phyloP scores from a whole-genome alignment of 805 yeast species.

The Cyberlindnera lachancei region DNA sequence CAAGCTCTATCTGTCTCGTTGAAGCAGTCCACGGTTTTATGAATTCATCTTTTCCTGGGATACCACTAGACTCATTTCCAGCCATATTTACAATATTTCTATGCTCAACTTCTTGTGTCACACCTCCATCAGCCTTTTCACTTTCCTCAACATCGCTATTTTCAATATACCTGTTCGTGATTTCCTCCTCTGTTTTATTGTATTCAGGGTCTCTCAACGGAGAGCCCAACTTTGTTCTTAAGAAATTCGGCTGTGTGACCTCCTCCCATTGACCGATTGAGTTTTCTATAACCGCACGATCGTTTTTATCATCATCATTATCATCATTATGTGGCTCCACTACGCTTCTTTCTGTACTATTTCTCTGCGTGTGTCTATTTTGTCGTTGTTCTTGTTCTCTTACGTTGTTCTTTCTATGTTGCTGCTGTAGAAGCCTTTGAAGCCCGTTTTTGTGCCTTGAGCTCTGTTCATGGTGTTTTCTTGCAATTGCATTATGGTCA shows the following conservation, averaged over 20 bases:
- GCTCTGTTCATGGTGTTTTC: constrained; percentile 28
- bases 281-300: neutral
- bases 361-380: neutral
- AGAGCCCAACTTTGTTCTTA: constrained; percentile 1
- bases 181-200: neutral
- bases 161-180: neutral
- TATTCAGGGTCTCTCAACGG: constrained; percentile 3
- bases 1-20: constrained; percentile 8
- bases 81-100: too few relatives aligned
- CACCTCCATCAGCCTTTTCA: neutral
- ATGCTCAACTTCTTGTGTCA: neutral
- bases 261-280: constrained; percentile 11
- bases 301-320: too few relatives aligned
- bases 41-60: too few relatives aligned
- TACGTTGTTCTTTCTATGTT: constrained; percentile 22
- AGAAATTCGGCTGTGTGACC: neutral
- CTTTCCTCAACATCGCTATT: neutral
- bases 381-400: neutral
- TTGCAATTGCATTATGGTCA: constrained; percentile 27
- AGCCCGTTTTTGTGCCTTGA: constrained; percentile 24
- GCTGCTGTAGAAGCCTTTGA: constrained; percentile 16
- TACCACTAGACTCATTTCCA: neutral
- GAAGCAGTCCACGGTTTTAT: neutral
- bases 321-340: too few relatives aligned
- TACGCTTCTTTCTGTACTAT: neutral